Base-by-base conservation (phyloP, 805 yeast species). In the Candida caryicola region DNA sequence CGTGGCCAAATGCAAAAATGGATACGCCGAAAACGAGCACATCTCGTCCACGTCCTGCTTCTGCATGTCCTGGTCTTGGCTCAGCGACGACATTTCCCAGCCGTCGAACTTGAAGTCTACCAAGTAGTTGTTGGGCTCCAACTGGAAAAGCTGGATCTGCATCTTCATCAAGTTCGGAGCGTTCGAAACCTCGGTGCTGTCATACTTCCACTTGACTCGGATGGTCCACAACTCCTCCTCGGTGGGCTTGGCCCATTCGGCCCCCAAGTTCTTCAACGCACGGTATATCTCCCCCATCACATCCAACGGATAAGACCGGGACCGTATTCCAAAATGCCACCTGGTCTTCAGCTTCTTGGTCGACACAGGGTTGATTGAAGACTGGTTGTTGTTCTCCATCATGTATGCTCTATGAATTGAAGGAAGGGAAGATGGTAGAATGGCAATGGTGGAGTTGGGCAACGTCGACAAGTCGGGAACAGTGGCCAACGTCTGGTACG, bases 21-120 rank as follows among this genome's bases (percentile, higher is more conserved):
- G 98, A 57, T 91, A 91, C 0, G 97, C 97, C 33, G 93, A 82
- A 55, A 89, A 88, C n/a, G 95, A 84, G 43, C 88, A 82, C 64
- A 84, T 85, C 48, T 84, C 91, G 49, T 85, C 93, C 36, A 56
- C 59, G 43, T 61, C 71, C 43, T 62, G 67, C 36, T 57, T 67
- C 1, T 61, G 56, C 15, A 15, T 61, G 66, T 33, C 45, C 31
- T 35, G 45, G 13, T 51, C 38, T 19, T 33, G 40, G 5, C 28
- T 34, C 30, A 57, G 64, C 18, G 64, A 62, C 18, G 64, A 53
- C 34, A 65, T 72, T 56, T 90, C 97, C 95, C 97, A 91, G 1
- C 98, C 98, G 59, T 91, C 98, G 58, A 91, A 93, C 63, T 93
- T 93, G 71, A 93, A 93, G 62, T 93, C 99, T 7, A 93, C 98